Evolutionary conservation across 2,329 filamentous ascomycete genomes (phyloP).

Genomic region (Chrysosporium keratinophilum): DNA sequence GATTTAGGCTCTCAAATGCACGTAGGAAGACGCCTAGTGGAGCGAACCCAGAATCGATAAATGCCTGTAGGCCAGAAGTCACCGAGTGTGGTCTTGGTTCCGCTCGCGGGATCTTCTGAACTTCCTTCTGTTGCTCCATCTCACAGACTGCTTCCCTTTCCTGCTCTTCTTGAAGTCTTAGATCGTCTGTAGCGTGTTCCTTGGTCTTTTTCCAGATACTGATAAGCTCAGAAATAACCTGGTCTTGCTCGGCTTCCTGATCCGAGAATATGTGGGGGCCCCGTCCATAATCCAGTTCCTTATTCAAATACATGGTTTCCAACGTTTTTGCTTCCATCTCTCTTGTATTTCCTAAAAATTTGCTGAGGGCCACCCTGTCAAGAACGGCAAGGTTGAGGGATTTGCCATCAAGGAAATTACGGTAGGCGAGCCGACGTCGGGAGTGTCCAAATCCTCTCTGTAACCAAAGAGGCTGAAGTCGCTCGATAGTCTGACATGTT

Average conservation of each 20-base stretch:
- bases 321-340: background rate
- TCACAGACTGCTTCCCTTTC: conserved; percentile 57
- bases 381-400: background rate
- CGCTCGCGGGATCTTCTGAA: conserved; percentile 29
- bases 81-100: conserved; percentile 31
- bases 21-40: conserved; percentile 29
- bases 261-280: background rate
- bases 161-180: conserved; percentile 51
- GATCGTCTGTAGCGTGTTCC: conserved; percentile 27
- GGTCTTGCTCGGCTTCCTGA: conserved; percentile 45
- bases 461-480: conserved; percentile 48
- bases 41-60: background rate
- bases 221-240: conserved; percentile 43
- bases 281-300: background rate
- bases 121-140: conserved; percentile 47
- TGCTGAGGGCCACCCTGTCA: background rate
- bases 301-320: background rate
- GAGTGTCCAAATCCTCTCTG: conserved; percentile 43
- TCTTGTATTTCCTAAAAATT: background rate
- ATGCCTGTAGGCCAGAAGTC: background rate
- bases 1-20: conserved; percentile 38
- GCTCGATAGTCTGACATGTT: conserved; percentile 42
- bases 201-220: conserved; percentile 29
- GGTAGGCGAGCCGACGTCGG: background rate
- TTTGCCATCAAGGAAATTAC: background rate